Conservation (phyloP, 2,329 filamentous ascomycete genomes). For the Thyridium curvatum region DNA sequence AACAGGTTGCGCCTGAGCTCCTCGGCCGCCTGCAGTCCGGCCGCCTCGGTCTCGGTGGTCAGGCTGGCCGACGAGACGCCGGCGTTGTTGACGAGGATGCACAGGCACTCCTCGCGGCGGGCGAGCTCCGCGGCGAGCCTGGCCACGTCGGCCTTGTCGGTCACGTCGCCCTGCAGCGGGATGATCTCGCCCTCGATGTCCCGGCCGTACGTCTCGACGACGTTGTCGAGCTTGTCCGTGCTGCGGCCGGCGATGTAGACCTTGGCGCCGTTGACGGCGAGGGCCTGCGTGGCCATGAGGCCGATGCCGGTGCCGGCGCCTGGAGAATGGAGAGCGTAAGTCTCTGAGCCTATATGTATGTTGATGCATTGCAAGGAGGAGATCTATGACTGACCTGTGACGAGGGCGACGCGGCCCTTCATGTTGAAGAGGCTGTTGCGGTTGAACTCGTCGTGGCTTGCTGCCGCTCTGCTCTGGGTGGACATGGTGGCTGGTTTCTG, state of each 20-base stretch:
- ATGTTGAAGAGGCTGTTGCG: conserved; percentile 42
- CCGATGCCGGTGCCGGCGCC: conserved; percentile 24
- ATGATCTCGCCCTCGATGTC: conserved; percentile 49
- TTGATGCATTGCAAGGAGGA: background rate
- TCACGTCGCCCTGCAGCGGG: conserved; percentile 55
- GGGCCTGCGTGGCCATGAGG: conserved; percentile 23
- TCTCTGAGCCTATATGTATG: background rate
- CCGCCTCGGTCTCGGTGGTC: conserved; percentile 47
- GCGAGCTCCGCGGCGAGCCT: conserved; percentile 51
- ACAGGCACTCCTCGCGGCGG: conserved; percentile 49
- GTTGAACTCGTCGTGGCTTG: conserved; percentile 22
- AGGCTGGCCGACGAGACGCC: conserved; percentile 52
- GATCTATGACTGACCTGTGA: conserved; percentile 23
- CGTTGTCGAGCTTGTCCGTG: conserved; percentile 54
- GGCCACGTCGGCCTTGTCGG: conserved; percentile 52
- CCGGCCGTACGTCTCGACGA: conserved; percentile 51
- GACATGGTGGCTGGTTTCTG: too few species aligned
- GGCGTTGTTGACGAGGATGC: conserved; percentile 64
- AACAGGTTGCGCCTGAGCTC: conserved; percentile 59
- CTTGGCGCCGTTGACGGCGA: conserved; percentile 57
- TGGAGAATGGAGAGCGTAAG: background rate
- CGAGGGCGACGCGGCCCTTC: conserved; percentile 33
- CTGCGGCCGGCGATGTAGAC: conserved; percentile 67
- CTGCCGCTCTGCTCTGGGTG: conserved; percentile 15
- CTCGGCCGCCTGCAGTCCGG: conserved; percentile 27